These are phyloP conservation scores for Vanilla planifolia DNA, from an alignment of 106 monocot genomes.

Conservation along the genomic window DNA sequence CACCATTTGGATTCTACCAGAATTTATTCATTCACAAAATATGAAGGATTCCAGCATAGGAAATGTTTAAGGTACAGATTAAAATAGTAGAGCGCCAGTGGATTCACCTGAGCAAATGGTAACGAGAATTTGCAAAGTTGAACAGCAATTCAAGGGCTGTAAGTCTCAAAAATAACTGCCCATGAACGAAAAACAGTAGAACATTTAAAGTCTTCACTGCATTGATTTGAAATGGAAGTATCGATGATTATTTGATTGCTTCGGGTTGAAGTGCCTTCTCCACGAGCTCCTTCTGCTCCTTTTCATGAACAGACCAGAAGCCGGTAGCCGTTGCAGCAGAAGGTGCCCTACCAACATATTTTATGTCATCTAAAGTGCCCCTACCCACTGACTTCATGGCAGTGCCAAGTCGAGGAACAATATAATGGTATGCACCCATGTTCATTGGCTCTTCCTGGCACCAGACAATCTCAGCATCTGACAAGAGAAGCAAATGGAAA, in stretches of 20 bases:
- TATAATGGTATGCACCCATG: constrained; percentile 85
- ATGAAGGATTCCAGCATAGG: too few relatives aligned
- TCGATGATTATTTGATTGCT: constrained; percentile 29
- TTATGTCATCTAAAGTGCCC: constrained; percentile 66
- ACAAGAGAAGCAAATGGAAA: too few relatives aligned
- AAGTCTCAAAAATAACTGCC: not conserved
- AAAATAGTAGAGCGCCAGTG: too few relatives aligned
- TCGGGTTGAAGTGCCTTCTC: constrained; percentile 45
- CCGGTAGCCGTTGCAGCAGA: constrained; percentile 88
- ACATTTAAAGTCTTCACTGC: too few relatives aligned
- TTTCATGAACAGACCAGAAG: constrained; percentile 58
- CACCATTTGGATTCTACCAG: too few relatives aligned
- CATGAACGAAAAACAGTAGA: too few relatives aligned
- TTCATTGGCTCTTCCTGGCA: constrained; percentile 98
- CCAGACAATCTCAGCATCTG: constrained; percentile 94
- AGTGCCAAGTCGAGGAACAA: constrained; percentile 55
- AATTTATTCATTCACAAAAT: too few relatives aligned
- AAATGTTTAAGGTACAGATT: too few relatives aligned
- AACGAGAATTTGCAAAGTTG: too few relatives aligned
- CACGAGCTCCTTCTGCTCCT: constrained; percentile 60
- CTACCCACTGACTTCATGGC: constrained; percentile 50
- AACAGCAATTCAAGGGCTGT: too few relatives aligned
- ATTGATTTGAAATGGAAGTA: too few relatives aligned
- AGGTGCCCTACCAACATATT: constrained; percentile 65
- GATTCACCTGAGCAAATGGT: too few relatives aligned